Percentiles rank a stretch among this genome's conserved stretches.
These are phyloP conservation scores for Musa itinerans DNA, from an alignment of 176 grass and related monocot genomes.

Conservation along the genomic window DNA sequence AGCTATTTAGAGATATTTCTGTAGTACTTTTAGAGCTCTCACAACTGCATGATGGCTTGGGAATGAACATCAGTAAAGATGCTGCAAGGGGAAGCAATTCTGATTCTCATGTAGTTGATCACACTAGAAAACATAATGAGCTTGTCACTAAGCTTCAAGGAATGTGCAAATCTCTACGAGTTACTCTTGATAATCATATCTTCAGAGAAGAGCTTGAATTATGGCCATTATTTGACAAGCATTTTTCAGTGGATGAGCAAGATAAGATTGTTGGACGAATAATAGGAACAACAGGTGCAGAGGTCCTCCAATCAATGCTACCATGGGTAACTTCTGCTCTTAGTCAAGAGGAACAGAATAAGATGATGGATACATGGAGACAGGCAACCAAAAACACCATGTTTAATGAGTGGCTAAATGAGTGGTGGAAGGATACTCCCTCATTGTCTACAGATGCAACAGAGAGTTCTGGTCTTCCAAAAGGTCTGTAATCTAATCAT, in stretches of 20 bases:
- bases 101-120: constrained; percentile 34
- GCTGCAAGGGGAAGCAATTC: constrained; percentile 11
- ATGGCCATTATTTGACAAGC: constrained; percentile 85
- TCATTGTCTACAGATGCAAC: constrained; percentile 35
- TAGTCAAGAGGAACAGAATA: constrained; percentile 74
- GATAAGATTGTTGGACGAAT: constrained; percentile 89
- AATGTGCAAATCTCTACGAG: constrained; percentile 76
- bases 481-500: constrained; percentile 29
- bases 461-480: constrained; percentile 10
- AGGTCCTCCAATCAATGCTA: constrained; percentile 94
- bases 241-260: constrained; percentile 84
- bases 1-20: constrained; percentile 80
- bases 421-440: constrained; percentile 65
- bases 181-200: constrained; percentile 84
- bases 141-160: constrained; percentile 84
- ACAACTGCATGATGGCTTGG: constrained; percentile 37
- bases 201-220: constrained; percentile 78
- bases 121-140: constrained; percentile 49
- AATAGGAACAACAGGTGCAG: constrained; percentile 90
- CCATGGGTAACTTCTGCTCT: constrained; percentile 89
- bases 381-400: constrained; percentile 77
- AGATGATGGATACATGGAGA: constrained; percentile 74
- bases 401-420: constrained; percentile 89
- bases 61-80: constrained; percentile 6
- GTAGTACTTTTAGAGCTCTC: constrained; percentile 49